Conservation (phyloP, 352 stramenopile genomes). For the Blastocystis sp. region DNA sequence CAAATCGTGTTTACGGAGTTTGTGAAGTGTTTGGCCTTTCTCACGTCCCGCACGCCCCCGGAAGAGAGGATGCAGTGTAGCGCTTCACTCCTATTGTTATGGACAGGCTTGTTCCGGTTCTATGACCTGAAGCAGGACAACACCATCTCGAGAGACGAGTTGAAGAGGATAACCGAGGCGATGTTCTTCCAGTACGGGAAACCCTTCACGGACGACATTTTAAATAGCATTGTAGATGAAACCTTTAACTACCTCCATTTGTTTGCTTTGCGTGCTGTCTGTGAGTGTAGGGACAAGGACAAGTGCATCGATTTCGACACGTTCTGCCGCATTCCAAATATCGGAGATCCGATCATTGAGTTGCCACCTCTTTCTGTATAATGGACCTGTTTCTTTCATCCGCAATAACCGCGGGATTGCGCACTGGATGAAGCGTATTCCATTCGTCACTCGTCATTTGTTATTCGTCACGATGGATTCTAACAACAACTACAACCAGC, state of each 20-base stretch:
- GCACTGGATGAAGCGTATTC: neutral
- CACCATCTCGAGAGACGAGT: constrained; percentile 35
- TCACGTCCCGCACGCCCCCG: constrained; percentile 25
- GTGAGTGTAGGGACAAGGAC: constrained; percentile 42
- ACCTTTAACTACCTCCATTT: constrained; percentile 24
- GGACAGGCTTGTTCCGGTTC: constrained; percentile 44
- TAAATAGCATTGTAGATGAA: constrained; percentile 55
- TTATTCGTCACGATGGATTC: neutral
- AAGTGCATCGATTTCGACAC: constrained; percentile 30
- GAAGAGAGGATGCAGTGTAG: constrained; percentile 49
- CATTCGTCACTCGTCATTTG: neutral
- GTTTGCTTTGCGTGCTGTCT: neutral
- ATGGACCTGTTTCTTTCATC: neutral
- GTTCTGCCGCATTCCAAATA: constrained; percentile 61
- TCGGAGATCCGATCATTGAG: constrained; percentile 51
- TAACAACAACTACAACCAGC: neutral
- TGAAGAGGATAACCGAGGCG: constrained; percentile 65
- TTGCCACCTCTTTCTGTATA: constrained; percentile 24
- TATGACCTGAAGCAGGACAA: constrained; percentile 68
- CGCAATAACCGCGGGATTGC: neutral
- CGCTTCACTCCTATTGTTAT: neutral
- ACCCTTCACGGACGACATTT: constrained; percentile 25
- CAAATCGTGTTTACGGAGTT: constrained; percentile 71
- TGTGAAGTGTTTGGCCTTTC: constrained; percentile 53
- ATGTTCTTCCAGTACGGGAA: constrained; percentile 69